Evolutionary conservation across 1,284 basidiomycete species (phyloP).

Genomic region (Boletus semigastroideus): DNA sequence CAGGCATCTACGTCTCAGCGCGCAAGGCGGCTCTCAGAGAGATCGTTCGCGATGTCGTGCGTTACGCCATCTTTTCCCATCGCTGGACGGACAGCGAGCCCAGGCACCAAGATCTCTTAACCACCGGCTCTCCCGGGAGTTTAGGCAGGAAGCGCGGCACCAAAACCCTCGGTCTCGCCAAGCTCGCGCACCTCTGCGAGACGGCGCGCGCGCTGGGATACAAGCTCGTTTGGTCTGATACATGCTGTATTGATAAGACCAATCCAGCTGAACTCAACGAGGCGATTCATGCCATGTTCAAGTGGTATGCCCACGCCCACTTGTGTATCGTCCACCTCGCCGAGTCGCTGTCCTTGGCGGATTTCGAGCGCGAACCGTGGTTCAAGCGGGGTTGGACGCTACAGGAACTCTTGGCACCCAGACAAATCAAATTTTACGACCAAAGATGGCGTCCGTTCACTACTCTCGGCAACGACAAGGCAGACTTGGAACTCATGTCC

Average conservation of each 20-base stretch:
- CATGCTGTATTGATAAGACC: constrained; percentile 28
- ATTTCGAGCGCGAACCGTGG: constrained; percentile 28
- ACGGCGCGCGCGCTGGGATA: constrained; percentile 19
- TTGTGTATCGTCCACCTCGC: constrained; percentile 29
- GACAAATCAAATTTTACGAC: constrained; percentile 28
- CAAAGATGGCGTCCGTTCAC: constrained; percentile 24
- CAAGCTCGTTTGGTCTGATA: constrained; percentile 27
- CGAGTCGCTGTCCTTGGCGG: constrained; percentile 8
- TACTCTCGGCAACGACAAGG: constrained; percentile 19
- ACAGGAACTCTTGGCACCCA: constrained; percentile 27
- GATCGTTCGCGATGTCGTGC: constrained; percentile 20
- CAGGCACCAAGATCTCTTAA: constrained; percentile 17
- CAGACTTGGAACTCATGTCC: constrained; percentile 10
- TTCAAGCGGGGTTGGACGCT: constrained; percentile 30
- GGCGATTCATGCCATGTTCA: constrained; percentile 31
- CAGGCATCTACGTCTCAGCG: constrained; percentile 15
- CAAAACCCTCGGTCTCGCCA: constrained; percentile 12
- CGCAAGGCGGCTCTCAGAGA: constrained; percentile 17
- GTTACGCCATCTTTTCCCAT: constrained; percentile 29
- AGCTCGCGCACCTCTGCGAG: constrained; percentile 21
- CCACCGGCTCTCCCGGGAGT: neutral
- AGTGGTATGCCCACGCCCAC: constrained; percentile 27
- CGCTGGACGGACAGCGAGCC: constrained; percentile 29
- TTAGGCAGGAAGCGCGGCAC: neutral
- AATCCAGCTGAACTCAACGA: constrained; percentile 25